Base-by-base conservation (phyloP, 306 rosid species). In the Argentina anserina region DNA sequence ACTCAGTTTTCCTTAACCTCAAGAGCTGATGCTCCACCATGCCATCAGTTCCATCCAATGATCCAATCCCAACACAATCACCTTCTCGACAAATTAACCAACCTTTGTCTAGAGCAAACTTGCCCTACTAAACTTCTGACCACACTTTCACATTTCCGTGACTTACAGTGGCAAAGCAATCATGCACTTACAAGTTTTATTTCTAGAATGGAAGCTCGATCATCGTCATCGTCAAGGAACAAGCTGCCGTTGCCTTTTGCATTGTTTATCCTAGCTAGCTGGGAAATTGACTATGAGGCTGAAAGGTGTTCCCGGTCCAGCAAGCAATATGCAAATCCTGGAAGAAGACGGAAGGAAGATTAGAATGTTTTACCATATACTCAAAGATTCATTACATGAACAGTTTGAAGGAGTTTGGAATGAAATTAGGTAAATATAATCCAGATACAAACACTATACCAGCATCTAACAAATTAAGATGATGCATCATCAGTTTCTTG, bases 101-200 rank as follows among this genome's bases (percentile, higher is more conserved):
- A n/a, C n/a, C n/a, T 86, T 84, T 83, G 3, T 73, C 87, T 33
- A 89, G 60, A 33, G 96, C 98, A 85, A 77, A 93, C 84, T 86
- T 82, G 5, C 93, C 79, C 74, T 90, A 96, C 76, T 87, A 84
- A 59, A 93, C 98, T 70, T 85, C 74, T 62, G 98, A 93, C 96
- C 97, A 90, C 34, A 93, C 74, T 65, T 89, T 93, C 72, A 89
- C 92, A 58, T 49, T 69, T 65, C 97, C 92, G 63, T 85, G 62
- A 26, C 77, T 82, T 20, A n/a, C n/a, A n/a, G n/a, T n/a, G n/a
- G n/a, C n/a, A n/a, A n/a, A n/a, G n/a, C n/a, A n/a, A n/a, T n/a
- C n/a, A n/a, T n/a, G n/a, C 93, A 13, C 85, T 83, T 41, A 97
- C 93, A 11, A 43, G 49, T 43, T 43, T 43, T 18, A 43, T 43